phyloP scores from a whole-genome alignment of 352 stramenopile species.

The Phytophthora capsici region DNA sequence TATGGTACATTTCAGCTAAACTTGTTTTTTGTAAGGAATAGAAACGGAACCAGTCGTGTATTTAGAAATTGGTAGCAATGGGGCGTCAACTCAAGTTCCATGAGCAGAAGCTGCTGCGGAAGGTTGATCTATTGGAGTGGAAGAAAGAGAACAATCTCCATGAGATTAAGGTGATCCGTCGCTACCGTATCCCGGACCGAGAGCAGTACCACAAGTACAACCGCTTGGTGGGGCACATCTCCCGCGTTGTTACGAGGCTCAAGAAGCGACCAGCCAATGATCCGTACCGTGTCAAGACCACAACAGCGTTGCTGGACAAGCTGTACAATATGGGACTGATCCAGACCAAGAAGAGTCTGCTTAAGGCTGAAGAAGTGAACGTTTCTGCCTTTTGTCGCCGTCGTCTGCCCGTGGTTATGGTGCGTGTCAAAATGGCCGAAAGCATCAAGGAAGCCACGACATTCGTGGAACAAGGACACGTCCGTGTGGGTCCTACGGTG shows the following conservation, averaged over 20 bases:
- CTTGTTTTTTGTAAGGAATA: slow-evolving; percentile 30
- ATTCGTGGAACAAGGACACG: slow-evolving; percentile 98
- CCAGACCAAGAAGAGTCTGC: slow-evolving; percentile 95
- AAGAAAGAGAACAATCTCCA: slow-evolving; percentile 98
- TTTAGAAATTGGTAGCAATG: slow-evolving; percentile 48
- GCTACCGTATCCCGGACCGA: slow-evolving; percentile 98
- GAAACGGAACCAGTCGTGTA: no score
- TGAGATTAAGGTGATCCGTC: slow-evolving; percentile 97
- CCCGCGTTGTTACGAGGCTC: slow-evolving; percentile 94
- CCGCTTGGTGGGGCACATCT: slow-evolving; percentile 96
- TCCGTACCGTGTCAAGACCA: slow-evolving; percentile 97
- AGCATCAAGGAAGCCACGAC: slow-evolving; percentile 97
- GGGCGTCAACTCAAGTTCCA: slow-evolving; percentile 94
- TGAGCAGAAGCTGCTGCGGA: slow-evolving; percentile 99
- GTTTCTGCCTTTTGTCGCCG: slow-evolving; percentile 95
- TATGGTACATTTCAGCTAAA: slow-evolving; percentile 4
- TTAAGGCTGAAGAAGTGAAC: slow-evolving; percentile 97
- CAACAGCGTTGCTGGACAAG: slow-evolving; percentile 97
- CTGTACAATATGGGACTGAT: slow-evolving; percentile 98
- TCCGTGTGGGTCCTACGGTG: slow-evolving; percentile 92
- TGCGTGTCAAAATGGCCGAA: slow-evolving; percentile 99
- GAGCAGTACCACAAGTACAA: slow-evolving; percentile 99
- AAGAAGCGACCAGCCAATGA: slow-evolving; percentile 96
- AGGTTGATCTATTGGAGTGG: slow-evolving; percentile 99
- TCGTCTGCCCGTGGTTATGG: slow-evolving; percentile 98